phyloP scores from a whole-genome alignment of 495 filamentous ascomycete genomes.

The Xylaria venustula region DNA sequence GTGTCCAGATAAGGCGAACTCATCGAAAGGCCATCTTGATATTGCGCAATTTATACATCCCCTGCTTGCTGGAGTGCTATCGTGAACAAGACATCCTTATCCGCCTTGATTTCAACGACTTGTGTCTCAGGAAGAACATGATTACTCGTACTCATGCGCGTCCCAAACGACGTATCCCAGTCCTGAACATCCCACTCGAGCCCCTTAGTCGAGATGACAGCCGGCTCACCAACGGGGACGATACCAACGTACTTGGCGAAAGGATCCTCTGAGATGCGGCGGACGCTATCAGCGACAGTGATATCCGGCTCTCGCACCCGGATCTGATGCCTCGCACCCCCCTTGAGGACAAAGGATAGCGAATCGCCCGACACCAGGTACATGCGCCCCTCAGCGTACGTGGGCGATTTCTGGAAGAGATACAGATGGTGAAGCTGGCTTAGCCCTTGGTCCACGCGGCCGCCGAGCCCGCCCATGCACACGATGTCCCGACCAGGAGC shows the following conservation, averaged over 20 bases:
- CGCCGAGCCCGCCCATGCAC: conserved; percentile 79
- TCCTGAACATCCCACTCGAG: conserved; percentile 86
- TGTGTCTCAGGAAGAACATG: conserved; percentile 57
- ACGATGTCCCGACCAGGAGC: conserved; percentile 52
- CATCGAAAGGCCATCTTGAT: too few relatives aligned
- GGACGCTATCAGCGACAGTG: conserved; percentile 22
- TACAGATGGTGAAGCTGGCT: conserved; percentile 81
- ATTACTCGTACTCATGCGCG: conserved; percentile 90
- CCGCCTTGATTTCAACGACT: conserved; percentile 60
- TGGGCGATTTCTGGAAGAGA: conserved; percentile 50
- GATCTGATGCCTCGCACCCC: conserved; percentile 63
- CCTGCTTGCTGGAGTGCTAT: conserved; percentile 58
- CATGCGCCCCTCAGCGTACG: conserved; percentile 47
- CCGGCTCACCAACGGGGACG: conserved; percentile 72
- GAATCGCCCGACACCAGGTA: conserved; percentile 77
- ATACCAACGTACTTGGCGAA: conserved; percentile 75
- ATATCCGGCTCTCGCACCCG: conserved; percentile 48
- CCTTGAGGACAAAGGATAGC: conserved; percentile 73
- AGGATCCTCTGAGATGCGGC: conserved; percentile 41
- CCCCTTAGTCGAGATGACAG: conserved; percentile 71
- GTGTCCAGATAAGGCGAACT: too few relatives aligned
- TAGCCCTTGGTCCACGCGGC: conserved; percentile 88
- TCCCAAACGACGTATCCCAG: conserved; percentile 81
- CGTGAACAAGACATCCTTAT: conserved; percentile 77
- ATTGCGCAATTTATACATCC: neutral